Conservation (phyloP, 2,329 filamentous ascomycete genomes). For the Lecanicillium sp. region DNA sequence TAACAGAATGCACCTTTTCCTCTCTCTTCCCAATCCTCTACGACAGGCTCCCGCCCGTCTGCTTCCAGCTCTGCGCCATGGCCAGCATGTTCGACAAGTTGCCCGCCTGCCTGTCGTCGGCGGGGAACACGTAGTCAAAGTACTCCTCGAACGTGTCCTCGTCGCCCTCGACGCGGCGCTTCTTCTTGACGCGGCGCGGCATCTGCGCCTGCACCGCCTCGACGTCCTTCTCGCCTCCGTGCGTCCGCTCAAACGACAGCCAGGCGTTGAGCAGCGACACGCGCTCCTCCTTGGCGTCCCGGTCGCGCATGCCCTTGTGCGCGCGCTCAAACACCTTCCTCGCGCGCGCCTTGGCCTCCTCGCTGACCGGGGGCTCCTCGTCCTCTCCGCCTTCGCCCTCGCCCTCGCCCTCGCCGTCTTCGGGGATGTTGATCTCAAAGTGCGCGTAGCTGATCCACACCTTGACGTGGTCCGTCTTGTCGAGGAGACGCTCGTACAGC, state of each 20-base stretch:
- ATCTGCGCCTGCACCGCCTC: slow-evolving; percentile 86
- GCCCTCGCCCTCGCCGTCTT: slow-evolving; percentile 54
- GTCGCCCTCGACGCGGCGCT: slow-evolving; percentile 85
- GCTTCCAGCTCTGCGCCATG: slow-evolving; percentile 85
- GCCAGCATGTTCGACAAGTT: slow-evolving; percentile 79
- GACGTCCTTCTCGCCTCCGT: slow-evolving; percentile 69
- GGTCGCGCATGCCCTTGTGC: slow-evolving; percentile 80
- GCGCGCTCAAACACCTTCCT: slow-evolving; percentile 80
- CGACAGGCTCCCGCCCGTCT: slow-evolving; percentile 39
- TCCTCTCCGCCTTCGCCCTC: slow-evolving; percentile 52
- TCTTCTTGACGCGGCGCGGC: slow-evolving; percentile 88
- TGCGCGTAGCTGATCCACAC: slow-evolving; percentile 99
- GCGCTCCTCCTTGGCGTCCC: slow-evolving; percentile 88
- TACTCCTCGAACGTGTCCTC: slow-evolving; percentile 81
- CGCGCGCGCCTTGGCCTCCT: slow-evolving; percentile 76
- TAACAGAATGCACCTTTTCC: background rate
- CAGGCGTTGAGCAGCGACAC: slow-evolving; percentile 86
- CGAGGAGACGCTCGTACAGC: slow-evolving; percentile 83
- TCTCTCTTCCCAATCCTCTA: background rate
- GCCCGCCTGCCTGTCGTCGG: slow-evolving; percentile 80
- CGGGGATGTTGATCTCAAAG: slow-evolving; percentile 92
- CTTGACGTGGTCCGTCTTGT: slow-evolving; percentile 98
- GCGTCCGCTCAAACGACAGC: slow-evolving; percentile 84
- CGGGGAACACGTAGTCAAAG: slow-evolving; percentile 94
- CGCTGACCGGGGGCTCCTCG: slow-evolving; percentile 66